Evolutionary conservation across 768 basidiomycete genomes (phyloP).

Genomic region (Boletus tomentosulus): DNA sequence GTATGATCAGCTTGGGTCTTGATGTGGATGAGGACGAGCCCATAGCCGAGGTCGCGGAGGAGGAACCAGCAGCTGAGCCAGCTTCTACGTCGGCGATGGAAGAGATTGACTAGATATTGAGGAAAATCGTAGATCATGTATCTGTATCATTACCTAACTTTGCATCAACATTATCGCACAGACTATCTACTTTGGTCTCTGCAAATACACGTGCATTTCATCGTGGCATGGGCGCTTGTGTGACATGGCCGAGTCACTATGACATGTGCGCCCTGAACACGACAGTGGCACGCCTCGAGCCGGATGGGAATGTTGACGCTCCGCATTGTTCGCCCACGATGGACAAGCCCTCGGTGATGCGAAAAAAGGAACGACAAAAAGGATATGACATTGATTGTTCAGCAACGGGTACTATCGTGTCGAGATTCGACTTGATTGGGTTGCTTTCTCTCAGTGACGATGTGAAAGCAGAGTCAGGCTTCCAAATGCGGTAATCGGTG

Average conservation of each 20-base stretch:
- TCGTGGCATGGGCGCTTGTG: too few relatives aligned
- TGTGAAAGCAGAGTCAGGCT: slow-evolving; percentile 19
- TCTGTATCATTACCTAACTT: slow-evolving; percentile 26
- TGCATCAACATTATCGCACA: slow-evolving; percentile 19
- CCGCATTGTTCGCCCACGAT: too few relatives aligned
- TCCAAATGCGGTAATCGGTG: slow-evolving; percentile 20
- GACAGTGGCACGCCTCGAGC: too few relatives aligned
- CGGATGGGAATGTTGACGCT: too few relatives aligned
- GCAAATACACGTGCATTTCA: background rate
- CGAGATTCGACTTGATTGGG: too few relatives aligned
- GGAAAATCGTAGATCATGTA: slow-evolving; percentile 10
- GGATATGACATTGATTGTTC: too few relatives aligned
- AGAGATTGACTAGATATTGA: slow-evolving; percentile 75
- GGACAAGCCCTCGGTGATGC: too few relatives aligned
- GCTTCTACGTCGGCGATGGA: slow-evolving; percentile 88
- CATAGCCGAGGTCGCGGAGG: slow-evolving; percentile 33
- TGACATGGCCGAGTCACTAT: background rate
- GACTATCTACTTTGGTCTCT: background rate
- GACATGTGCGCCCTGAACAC: background rate
- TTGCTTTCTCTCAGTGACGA: too few relatives aligned
- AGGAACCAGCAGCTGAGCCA: slow-evolving; percentile 52
- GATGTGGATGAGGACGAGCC: slow-evolving; percentile 78
- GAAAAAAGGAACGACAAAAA: too few relatives aligned
- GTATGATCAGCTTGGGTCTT: slow-evolving; percentile 91
- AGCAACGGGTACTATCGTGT: too few relatives aligned